phyloP scores from a whole-genome alignment of 805 yeast genomes.

The Suhomyces sp. region DNA sequence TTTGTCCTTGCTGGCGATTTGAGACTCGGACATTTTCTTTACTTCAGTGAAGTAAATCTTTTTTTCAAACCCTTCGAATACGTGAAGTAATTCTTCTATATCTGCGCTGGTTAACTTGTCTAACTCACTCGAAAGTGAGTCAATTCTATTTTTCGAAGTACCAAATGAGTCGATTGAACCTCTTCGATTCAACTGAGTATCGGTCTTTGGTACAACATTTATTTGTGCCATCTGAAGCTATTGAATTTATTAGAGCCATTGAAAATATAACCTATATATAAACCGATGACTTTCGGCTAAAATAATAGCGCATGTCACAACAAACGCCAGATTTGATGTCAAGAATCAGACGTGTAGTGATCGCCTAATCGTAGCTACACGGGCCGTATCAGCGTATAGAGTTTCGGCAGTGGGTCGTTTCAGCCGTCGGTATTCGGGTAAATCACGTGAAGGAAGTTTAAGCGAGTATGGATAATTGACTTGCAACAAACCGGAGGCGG shows the following conservation, averaged over 20 bases:
- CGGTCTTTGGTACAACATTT: not conserved
- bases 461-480: not conserved
- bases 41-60: not conserved
- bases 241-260: not conserved
- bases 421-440: slow-evolving; percentile 1
- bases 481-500: not conserved
- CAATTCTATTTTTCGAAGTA: not conserved
- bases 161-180: not conserved
- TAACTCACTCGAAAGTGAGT: not conserved
- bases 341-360: not conserved
- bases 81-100: slow-evolving; percentile 4
- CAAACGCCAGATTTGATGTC: not conserved
- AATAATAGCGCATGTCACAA: not conserved
- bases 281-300: not conserved
- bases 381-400: not conserved
- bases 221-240: not conserved
- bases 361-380: not conserved
- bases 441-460: not conserved
- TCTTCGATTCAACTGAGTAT: not conserved
- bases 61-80: not conserved
- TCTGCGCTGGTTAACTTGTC: slow-evolving; percentile 3
- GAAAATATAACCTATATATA: not conserved
- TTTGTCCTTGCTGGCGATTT: not conserved
- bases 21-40: not conserved
- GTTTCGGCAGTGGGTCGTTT: no score